phyloP scores from a whole-genome alignment of 192 early-diverging fungal genomes.

The Diversispora eburnea region DNA sequence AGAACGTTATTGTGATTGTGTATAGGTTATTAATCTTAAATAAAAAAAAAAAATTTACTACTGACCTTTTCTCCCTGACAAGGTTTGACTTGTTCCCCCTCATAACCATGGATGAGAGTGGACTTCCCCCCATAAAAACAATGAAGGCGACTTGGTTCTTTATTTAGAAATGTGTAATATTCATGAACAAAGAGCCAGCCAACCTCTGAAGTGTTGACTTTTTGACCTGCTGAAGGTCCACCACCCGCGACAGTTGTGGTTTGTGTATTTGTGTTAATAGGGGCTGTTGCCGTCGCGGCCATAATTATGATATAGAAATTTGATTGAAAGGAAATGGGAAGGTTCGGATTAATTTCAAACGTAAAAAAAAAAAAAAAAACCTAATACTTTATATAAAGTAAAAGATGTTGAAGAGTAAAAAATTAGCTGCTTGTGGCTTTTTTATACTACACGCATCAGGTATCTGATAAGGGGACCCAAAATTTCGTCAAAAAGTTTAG shows the following conservation, averaged over 20 bases:
- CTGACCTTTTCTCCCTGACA: slow-evolving; percentile 71
- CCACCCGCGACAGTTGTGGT: slow-evolving; percentile 24
- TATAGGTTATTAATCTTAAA: not conserved
- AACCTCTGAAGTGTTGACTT: slow-evolving; percentile 58
- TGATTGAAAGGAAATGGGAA: too few relatives aligned
- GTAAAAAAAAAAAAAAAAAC: too few relatives aligned
- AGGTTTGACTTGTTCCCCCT: slow-evolving; percentile 66
- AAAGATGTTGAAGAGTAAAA: too few relatives aligned
- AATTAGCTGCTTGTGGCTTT: too few relatives aligned
- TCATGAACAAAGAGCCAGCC: slow-evolving; percentile 93
- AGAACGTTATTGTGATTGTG: not conserved
- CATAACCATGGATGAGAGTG: slow-evolving; percentile 74
- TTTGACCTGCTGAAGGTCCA: slow-evolving; percentile 34
- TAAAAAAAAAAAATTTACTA: slow-evolving; percentile 19
- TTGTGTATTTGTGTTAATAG: slow-evolving; percentile 36
- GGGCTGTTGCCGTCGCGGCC: not conserved
- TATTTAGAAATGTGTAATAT: slow-evolving; percentile 91
- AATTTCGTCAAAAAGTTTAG: too few relatives aligned
- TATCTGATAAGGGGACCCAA: too few relatives aligned
- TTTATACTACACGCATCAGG: too few relatives aligned
- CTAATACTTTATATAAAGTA: too few relatives aligned
- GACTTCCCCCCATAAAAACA: slow-evolving; percentile 88
- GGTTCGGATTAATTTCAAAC: too few relatives aligned
- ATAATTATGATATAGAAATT: not conserved
- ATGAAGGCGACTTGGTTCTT: slow-evolving; percentile 74